Percentiles rank a stretch among this genome's conserved stretches.
Conservation (phyloP, 2,329 filamentous ascomycete species). For the Xylaria sp. region DNA sequence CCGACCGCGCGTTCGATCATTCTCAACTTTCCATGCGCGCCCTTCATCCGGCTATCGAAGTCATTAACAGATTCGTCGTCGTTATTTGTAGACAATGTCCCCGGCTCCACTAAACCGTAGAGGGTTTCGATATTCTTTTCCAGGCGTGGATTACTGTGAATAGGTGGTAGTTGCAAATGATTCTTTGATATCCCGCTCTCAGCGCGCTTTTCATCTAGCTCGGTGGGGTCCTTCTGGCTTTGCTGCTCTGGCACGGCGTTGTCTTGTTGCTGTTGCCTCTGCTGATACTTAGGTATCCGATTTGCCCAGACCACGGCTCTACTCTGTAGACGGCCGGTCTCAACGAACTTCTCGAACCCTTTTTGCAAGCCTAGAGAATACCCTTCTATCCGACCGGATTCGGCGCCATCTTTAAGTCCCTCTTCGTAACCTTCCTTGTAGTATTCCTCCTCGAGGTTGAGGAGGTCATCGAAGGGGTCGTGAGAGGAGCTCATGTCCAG, state of each 20-base stretch:
- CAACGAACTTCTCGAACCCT: constrained; percentile 89
- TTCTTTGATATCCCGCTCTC: neutral
- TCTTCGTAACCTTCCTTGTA: constrained; percentile 82
- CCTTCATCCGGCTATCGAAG: constrained; percentile 83
- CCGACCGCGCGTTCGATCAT: constrained; percentile 76
- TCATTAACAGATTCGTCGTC: constrained; percentile 88
- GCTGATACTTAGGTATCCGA: constrained; percentile 55
- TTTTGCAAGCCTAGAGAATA: constrained; percentile 89
- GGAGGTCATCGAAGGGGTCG: constrained; percentile 62
- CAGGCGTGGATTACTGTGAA: constrained; percentile 65
- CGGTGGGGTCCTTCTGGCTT: neutral
- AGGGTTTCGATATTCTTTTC: constrained; percentile 77
- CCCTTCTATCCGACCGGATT: constrained; percentile 83
- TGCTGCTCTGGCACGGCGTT: neutral
- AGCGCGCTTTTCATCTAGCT: neutral
- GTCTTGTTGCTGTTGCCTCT: neutral
- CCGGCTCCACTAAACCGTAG: constrained; percentile 78
- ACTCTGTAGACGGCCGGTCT: constrained; percentile 79
- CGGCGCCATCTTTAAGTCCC: constrained; percentile 75
- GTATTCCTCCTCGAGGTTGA: constrained; percentile 70
- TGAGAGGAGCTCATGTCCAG: constrained; percentile 39
- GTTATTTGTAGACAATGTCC: constrained; percentile 79
- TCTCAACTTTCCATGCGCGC: constrained; percentile 82
- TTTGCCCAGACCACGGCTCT: constrained; percentile 84
- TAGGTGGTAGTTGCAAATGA: constrained; percentile 43